These are phyloP conservation scores for Penicillium polonicum DNA, from an alignment of 2,329 filamentous ascomycete genomes.

Conservation along the genomic window DNA sequence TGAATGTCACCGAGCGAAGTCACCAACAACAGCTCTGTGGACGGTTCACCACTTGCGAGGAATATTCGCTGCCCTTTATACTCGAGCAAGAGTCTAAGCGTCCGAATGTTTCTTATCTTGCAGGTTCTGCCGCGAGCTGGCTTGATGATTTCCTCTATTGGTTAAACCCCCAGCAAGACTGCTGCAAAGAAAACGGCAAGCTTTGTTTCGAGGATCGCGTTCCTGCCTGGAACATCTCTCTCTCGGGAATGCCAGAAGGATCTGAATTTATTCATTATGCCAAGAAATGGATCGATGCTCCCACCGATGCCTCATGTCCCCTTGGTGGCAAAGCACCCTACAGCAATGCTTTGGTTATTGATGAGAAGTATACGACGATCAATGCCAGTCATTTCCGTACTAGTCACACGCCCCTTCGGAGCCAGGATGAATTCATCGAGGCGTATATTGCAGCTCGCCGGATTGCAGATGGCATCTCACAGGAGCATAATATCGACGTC, in stretches of 20 bases:
- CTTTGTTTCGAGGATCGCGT: conserved; percentile 76
- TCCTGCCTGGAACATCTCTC: conserved; percentile 84
- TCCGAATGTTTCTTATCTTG: conserved; percentile 80
- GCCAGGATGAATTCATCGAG: conserved; percentile 87
- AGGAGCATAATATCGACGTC: conserved; percentile 71
- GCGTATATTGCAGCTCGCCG: conserved; percentile 87
- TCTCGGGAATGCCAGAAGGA: conserved; percentile 88
- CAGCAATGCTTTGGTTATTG: conserved; percentile 76
- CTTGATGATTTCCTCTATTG: conserved; percentile 95
- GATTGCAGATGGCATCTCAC: conserved; percentile 73
- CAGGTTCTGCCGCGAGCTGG: conserved; percentile 89
- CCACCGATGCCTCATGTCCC: conserved; percentile 80
- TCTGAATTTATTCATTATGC: conserved; percentile 88
- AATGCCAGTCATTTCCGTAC: conserved; percentile 89
- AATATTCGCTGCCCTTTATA: conserved; percentile 80
- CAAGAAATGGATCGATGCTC: conserved; percentile 74
- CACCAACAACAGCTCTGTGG: conserved; percentile 88
- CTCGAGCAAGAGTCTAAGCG: conserved; percentile 93
- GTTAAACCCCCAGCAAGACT: conserved; percentile 84
- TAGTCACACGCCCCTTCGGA: conserved; percentile 79
- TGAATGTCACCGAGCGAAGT: conserved; percentile 72
- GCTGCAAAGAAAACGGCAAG: conserved; percentile 68
- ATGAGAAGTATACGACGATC: conserved; percentile 65
- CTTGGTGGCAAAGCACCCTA: conserved; percentile 88
- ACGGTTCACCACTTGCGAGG: conserved; percentile 83